These are phyloP conservation scores for Trametes villosa DNA, from an alignment of 768 basidiomycete genomes.

Conservation along the genomic window DNA sequence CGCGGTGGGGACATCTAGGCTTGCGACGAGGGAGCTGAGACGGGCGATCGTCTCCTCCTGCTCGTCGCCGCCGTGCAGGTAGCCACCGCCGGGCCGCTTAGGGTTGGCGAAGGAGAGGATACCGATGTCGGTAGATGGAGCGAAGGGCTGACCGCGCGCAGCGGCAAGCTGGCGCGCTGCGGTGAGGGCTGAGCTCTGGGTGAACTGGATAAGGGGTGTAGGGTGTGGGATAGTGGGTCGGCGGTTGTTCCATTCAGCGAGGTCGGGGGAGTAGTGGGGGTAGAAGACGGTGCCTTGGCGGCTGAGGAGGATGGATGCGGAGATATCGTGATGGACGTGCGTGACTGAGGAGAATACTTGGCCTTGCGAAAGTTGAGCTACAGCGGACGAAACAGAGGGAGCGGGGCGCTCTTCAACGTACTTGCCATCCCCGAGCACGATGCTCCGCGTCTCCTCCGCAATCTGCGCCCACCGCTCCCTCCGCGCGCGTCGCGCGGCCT, in stretches of 20 bases:
- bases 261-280: constrained; percentile 41
- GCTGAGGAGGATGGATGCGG: constrained; percentile 40
- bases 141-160: constrained; percentile 28
- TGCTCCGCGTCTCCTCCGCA: constrained; percentile 42
- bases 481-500: constrained; percentile 15
- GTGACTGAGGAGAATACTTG: constrained; percentile 22
- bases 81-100: constrained; percentile 50
- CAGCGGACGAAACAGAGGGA: constrained; percentile 24
- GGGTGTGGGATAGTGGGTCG: constrained; percentile 3
- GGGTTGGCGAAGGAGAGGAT: constrained; percentile 49
- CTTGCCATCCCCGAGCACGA: constrained; percentile 46
- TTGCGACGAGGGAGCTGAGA: constrained; percentile 45
- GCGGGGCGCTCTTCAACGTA: constrained; percentile 40
- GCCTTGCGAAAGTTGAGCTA: constrained; percentile 25
- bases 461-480: constrained; percentile 37
- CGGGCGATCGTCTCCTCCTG: constrained; percentile 50
- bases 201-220: constrained; percentile 36
- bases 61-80: constrained; percentile 48
- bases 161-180: constrained; percentile 35
- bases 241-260: constrained; percentile 39
- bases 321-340: constrained; percentile 38
- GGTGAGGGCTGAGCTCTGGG: constrained; percentile 37
- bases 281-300: constrained; percentile 45
- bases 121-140: constrained; percentile 35
- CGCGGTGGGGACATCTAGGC: constrained; percentile 39